Conservation (phyloP, 2,329 filamentous ascomycete species). For the Ophiostoma novo-ulmi region DNA sequence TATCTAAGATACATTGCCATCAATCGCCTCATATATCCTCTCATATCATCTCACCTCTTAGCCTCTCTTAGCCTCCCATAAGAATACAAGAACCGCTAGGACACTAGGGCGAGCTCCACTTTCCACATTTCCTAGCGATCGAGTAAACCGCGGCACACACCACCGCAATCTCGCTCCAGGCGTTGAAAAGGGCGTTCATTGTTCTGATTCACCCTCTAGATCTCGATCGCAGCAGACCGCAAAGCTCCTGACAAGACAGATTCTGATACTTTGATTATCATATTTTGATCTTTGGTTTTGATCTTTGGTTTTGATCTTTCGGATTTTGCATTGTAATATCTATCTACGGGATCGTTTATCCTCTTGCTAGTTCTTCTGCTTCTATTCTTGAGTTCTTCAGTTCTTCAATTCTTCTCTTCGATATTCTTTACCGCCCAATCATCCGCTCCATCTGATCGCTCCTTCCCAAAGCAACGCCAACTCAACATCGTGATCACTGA, state of each 20-base stretch:
- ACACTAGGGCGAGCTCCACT: not conserved
- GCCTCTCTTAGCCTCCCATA: not conserved
- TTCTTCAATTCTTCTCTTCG: not conserved
- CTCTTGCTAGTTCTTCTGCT: not conserved
- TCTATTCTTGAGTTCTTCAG: not conserved
- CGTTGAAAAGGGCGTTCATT: slow-evolving; percentile 1
- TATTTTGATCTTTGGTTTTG: not conserved
- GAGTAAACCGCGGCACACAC: not conserved
- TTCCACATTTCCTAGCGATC: not conserved
- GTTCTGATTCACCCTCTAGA: slow-evolving; percentile 19
- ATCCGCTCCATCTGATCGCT: not conserved
- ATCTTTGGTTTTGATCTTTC: not conserved
- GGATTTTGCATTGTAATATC: no score
- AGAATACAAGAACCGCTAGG: not conserved
- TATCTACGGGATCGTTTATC: no score
- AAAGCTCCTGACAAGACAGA: not conserved
- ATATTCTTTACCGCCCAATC: not conserved
- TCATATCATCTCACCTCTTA: not conserved
- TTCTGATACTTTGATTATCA: not conserved
- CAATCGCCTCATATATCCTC: not conserved
- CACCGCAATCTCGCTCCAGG: slow-evolving; percentile 10
- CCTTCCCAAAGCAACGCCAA: not conserved
- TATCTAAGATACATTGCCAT: not conserved
- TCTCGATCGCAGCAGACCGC: slow-evolving; percentile 19
- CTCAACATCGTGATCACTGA: not conserved